Base-by-base conservation (phyloP, 2,329 filamentous ascomycete genomes). In the Aspergillus sp. region DNA sequence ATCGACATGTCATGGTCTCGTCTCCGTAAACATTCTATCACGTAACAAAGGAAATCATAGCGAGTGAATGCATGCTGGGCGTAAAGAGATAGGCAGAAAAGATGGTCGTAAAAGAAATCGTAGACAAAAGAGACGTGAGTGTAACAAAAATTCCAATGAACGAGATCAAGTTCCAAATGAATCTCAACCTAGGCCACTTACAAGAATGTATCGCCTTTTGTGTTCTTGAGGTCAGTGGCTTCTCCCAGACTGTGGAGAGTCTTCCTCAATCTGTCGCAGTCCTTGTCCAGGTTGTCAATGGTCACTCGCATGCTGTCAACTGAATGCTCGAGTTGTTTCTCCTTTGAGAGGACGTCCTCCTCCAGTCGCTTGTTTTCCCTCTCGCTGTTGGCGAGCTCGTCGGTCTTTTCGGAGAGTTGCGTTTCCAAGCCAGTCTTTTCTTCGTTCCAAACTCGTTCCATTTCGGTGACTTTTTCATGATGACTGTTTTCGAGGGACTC, bases 151-250 rank as follows among this genome's bases (percentile, higher is more conserved):
- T 17, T 55, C 31, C 60, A 56, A 64, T 57, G 61, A 62, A 52
- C 34, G 58, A 50, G 48, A 47, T 60, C 55, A 56, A 59, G 54
- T 59, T 53, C 54, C 57, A 65, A 66, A 65, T 43, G 64, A 53
- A 65, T 61, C 57, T 66, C 57, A 69, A 66, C 64, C 65, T 66
- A 72, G 69, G 69, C 69, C 68, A 81, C 80, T 82, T 78, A 82
- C 80, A 82, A 82, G 74, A 81, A 82, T 69, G 76, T 71, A 71
- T 82, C 80, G 62, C 79, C 79, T 64, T 81, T 80, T 69, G 71
- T 81, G 70, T 70, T 82, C 75, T 74, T 84, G 63, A 83, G 75
- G 64, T 82, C 78, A 60, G 81, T 83, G 64, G 82, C 82, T 71
- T 84, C 83, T 53, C 79, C 79, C 30, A 81, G 75, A 63, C 77